Evolutionary conservation across 1,139 yeast genomes (phyloP), one percentile per base, ranked within the genome.

Genomic region (Nadsonia starkeyi-henricii): DNA sequence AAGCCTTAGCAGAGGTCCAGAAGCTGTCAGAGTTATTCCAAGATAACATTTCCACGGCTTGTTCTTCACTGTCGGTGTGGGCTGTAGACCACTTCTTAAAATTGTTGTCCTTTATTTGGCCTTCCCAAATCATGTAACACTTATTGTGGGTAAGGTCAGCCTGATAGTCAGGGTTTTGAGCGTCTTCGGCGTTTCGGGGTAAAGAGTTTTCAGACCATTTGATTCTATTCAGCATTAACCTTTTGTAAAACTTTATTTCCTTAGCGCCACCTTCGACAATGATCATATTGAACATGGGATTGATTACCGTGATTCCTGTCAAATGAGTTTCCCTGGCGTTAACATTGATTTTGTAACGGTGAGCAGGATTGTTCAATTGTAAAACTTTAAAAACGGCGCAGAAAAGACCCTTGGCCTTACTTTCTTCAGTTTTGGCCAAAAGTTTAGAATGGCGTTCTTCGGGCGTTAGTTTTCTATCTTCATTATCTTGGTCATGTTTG

Each of bases 301-400:
- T 60, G 21, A 74, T 54, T 8, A 72, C 59, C 5, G 77, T 63
- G 33, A 81, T 68, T 0, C 97, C 97, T 8, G 67, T 69, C 36
- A 89, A 65, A 8, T 72, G 75, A 52, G 78, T 62, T 58, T 88
- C 93, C 55, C 78, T 77, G 2, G 95, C 95, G 64, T 85, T 88
- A 51, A 75, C 76, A 57, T 84, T 88, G 20, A 88, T 72, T 59
- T 86, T 86, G 64, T 71, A 86, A 44, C 75, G 67, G 54, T 85
- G 85, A 53, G 79, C 79, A 0, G 84, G 81, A 59, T 81, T 81
- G 1, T 69, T 68, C 21, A 85, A 64, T 41, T 67, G 64, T 28
- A 71, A 67, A 8, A 88, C 68, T 23, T 70, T 69, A 61, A 79
- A 86, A 0, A 84, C 88, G 1, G 78, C 72, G 20, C 85, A 69